phyloP scores from a whole-genome alignment of 179 eudicot genomes.

The Silene noctiflora region DNA sequence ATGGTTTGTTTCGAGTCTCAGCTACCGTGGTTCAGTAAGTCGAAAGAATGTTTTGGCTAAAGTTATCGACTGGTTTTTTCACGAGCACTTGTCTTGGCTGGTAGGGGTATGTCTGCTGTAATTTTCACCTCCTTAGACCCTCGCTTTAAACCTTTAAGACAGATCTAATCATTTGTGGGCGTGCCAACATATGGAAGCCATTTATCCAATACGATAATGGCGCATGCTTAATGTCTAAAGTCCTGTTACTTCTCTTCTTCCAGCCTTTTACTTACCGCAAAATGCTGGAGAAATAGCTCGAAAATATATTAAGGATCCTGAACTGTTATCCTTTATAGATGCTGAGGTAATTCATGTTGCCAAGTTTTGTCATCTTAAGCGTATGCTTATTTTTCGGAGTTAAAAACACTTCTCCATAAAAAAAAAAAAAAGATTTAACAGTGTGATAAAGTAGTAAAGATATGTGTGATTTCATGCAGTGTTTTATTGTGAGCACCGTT shows the following conservation, averaged over 20 bases:
- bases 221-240: constrained; percentile 14
- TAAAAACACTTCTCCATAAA: neutral
- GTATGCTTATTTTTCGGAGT: neutral
- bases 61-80: neutral
- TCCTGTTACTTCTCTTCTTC: constrained; percentile 27
- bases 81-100: neutral
- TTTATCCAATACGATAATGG: neutral
- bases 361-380: neutral
- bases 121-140: neutral
- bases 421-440: neutral
- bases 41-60: neutral
- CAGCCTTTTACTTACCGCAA: constrained; percentile 96
- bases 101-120: neutral
- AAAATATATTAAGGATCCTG: constrained; percentile 75
- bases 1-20: neutral
- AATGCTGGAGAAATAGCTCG: constrained; percentile 97
- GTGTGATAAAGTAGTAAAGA: constrained; percentile 10
- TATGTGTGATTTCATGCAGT: constrained; percentile 47
- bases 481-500: constrained; percentile 97
- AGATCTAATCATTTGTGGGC: neutral
- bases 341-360: constrained; percentile 64
- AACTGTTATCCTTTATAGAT: constrained; percentile 82
- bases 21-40: neutral
- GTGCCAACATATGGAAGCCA: neutral
- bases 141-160: neutral